Percentiles rank a stretch among this genome's conserved stretches.
Evolutionary conservation across 768 basidiomycete genomes (phyloP).

Genomic region (Boletus huronensis): DNA sequence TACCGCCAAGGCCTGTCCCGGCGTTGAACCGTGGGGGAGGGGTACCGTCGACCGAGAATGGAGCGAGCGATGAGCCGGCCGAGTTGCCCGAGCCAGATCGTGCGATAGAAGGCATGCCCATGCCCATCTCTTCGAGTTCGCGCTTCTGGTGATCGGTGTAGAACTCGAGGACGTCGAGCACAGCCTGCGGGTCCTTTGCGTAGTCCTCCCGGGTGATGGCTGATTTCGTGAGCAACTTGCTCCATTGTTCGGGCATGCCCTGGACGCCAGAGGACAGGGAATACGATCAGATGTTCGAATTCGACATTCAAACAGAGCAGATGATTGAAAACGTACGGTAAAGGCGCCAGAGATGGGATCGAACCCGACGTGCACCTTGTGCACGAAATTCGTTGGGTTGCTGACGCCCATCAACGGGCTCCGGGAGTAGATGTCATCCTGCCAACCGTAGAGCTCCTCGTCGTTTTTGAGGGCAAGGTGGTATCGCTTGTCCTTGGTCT

Average conservation of each 20-base stretch:
- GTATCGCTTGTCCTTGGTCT: constrained; percentile 79
- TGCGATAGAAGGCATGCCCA: constrained; percentile 27
- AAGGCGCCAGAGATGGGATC: constrained; percentile 93
- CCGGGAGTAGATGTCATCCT: constrained; percentile 92
- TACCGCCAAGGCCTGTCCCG: constrained; percentile 87
- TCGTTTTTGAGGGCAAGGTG: constrained; percentile 86
- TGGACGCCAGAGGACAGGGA: constrained; percentile 27
- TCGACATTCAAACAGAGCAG: neutral
- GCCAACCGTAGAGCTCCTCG: constrained; percentile 97
- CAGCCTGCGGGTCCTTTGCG: constrained; percentile 94
- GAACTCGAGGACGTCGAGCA: constrained; percentile 96
- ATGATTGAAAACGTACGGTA: constrained; percentile 57
- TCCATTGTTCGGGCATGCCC: constrained; percentile 99
- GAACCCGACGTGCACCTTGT: constrained; percentile 97
- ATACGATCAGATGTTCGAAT: neutral
- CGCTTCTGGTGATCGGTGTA: constrained; percentile 97
- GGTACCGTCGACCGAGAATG: constrained; percentile 32
- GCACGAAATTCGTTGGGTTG: constrained; percentile 96
- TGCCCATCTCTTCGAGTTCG: constrained; percentile 69
- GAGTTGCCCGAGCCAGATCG: constrained; percentile 22
- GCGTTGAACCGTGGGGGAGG: constrained; percentile 83
- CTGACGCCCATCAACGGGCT: constrained; percentile 92
- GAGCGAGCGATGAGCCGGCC: constrained; percentile 30
- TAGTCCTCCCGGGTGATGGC: constrained; percentile 99
- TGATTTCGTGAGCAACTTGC: constrained; percentile 91